A percentile compares a stretch with the other conserved stretches of the same genome.
Conservation (phyloP, 768 basidiomycete genomes). For the Melanogaster broomeanus region DNA sequence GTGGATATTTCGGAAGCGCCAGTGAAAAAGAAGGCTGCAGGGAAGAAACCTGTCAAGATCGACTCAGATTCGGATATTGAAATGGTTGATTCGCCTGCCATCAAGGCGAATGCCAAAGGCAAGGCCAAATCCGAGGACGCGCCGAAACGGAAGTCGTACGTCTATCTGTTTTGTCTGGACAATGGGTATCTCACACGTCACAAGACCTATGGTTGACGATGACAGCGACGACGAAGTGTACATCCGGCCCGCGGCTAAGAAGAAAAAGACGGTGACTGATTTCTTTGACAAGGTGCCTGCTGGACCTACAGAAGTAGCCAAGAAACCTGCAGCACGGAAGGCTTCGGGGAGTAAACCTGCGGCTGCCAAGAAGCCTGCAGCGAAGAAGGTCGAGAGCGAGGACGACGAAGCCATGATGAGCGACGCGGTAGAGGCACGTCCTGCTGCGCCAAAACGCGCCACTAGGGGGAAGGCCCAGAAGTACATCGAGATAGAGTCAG, state of each 20-base stretch:
- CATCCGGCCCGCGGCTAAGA: slow-evolving; percentile 54
- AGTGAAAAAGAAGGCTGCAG: slow-evolving; percentile 19
- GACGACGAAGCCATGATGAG: slow-evolving; percentile 49
- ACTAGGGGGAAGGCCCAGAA: slow-evolving; percentile 54
- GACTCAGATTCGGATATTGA: slow-evolving; percentile 43
- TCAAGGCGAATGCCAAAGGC: slow-evolving; percentile 41
- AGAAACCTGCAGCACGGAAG: slow-evolving; percentile 47
- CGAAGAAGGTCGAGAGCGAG: slow-evolving; percentile 41
- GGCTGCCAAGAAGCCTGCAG: slow-evolving; percentile 50
- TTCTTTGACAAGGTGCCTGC: slow-evolving; percentile 55
- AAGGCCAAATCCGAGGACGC: slow-evolving; percentile 41
- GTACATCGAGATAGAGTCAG: slow-evolving; percentile 61
- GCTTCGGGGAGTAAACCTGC: slow-evolving; percentile 62
- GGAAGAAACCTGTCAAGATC: slow-evolving; percentile 24
- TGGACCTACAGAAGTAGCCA: slow-evolving; percentile 36
- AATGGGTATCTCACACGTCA: slow-evolving; percentile 7
- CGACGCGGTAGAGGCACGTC: slow-evolving; percentile 43
- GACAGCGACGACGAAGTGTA: slow-evolving; percentile 46
- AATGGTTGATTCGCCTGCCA: slow-evolving; percentile 25
- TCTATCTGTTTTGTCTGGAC: slow-evolving; percentile 3
- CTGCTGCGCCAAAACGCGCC: slow-evolving; percentile 47
- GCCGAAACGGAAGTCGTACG: slow-evolving; percentile 72
- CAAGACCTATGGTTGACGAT: slow-evolving; percentile 35
- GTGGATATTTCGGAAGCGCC: slow-evolving; percentile 31
- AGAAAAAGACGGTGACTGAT: slow-evolving; percentile 54